A percentile compares a stretch with the other conserved stretches of the same genome.
Evolutionary conservation across 805 yeast genomes (phyloP).

Genomic region (Candida endomychidarum): DNA sequence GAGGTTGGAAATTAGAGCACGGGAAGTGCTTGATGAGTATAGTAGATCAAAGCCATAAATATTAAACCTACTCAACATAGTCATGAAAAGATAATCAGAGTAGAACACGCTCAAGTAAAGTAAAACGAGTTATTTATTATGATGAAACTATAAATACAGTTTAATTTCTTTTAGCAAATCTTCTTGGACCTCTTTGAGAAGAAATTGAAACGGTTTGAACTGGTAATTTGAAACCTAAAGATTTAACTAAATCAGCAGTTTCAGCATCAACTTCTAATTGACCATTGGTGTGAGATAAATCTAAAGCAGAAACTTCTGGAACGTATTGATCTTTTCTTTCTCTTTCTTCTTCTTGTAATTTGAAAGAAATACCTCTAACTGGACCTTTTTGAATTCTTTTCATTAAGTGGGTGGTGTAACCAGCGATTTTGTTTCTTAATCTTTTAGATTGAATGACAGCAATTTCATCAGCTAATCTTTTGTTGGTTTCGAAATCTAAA

Average conservation of each 20-base stretch:
- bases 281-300: conserved; percentile 93
- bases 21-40: conserved; percentile 2
- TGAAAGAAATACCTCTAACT: conserved; percentile 99
- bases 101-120: too few relatives aligned
- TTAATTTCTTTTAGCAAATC: conserved; percentile 86
- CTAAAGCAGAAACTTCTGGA: conserved; percentile 99
- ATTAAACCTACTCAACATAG: too few relatives aligned
- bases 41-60: too few relatives aligned
- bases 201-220: conserved; percentile 82
- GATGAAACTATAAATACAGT: conserved; percentile 8
- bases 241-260: conserved; percentile 91
- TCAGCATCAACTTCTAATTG: conserved; percentile 96
- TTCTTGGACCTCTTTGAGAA: conserved; percentile 85
- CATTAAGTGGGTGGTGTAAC: conserved; percentile 99
- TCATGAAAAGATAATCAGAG: too few relatives aligned
- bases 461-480: conserved; percentile 97
- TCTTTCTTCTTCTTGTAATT: conserved; percentile 99
- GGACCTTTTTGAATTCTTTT: conserved; percentile 99
- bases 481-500: conserved; percentile 99
- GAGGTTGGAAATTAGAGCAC: conserved; percentile 1
- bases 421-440: conserved; percentile 99
- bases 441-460: conserved; percentile 99
- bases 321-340: conserved; percentile 99
- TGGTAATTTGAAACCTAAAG: conserved; percentile 88
- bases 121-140: conserved; percentile 6